Base-by-base conservation (phyloP, 768 basidiomycete genomes). In the Mycena vulgaris region DNA sequence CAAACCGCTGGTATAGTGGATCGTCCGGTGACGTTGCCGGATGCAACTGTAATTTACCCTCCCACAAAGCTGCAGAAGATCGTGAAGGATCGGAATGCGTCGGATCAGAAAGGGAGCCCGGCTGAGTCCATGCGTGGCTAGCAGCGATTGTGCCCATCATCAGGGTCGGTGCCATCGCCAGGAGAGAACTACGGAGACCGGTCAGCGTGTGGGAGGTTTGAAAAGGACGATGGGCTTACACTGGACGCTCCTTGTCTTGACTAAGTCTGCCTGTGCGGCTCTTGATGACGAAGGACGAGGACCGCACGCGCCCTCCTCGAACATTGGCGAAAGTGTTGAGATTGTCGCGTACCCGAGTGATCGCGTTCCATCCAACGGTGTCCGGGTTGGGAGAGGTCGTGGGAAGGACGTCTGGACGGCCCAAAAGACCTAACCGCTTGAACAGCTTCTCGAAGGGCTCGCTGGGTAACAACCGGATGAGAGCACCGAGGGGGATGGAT, bases 271-370 rank as follows among this genome's bases (percentile, higher is more conserved):
- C 87, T 7, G 86, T 85, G 47, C 95, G 89, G 69, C 92, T 94
- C 84, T 93, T 95, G 77, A 89, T 85, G 45, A 97, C 94, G 75
- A 96, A 93, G 5, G 92, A 93, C 2, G 95, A 95, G 6, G 93
- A 92, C 39, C 94, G 90, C 52, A 96, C 80, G 66, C 97, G 92
- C n/a, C 91, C 97, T 39, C 97, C 97, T 61, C 96, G 93, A 55
- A 97, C 83, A 63, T 92, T 90, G 3, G 91, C 83, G 80, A 97
- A 98, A 1, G 91, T 93, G 42, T 84, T 83, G 60, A 99, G 88
- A 78, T 98, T 96, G 80, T 98, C 95, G 65, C 92, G 91, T 40
- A 98, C 91, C 62, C 90, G 85, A 48, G 90, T 88, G 63, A 98
- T 90, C 2, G 96, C 96, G 37, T 92, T 90, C 93, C 94, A 94